Evolutionary conservation across 2,329 filamentous ascomycete species (phyloP), one percentile per base, ranked within the genome.

Genomic region (Clonostachys chloroleuca): DNA sequence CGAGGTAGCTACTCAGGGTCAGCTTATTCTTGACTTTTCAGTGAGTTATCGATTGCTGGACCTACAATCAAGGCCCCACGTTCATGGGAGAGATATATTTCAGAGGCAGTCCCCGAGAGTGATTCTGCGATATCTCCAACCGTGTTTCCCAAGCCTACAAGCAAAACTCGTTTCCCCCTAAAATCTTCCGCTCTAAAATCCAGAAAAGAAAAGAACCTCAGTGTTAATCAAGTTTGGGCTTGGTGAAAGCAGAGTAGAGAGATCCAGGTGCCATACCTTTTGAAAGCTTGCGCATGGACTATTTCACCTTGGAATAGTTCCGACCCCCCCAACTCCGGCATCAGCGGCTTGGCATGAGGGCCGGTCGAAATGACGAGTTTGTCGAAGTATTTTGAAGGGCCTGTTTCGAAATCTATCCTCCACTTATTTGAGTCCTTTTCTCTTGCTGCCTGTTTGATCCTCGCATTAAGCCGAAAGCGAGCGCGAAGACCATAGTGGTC

Each of bases 131-230:
- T 58, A 20, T 63, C 61, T 16, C 54, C 57, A 2, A 56, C 56
- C 1, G 67, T 72, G 42, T 66, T 68, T 14, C 67, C 66, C 24
- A 74, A 54, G 6, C 73, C 73, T 3, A 75, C 58, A 0, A 77
- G 57, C 1, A 76, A 47, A 3, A 76, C 68, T 10, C 58, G 69
- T 51, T 73, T 69, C 7, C 58, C 65, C 12, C 62, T 59, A 54
- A 71, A 74, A 6, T 51, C 44, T 5, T 59, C 54, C 1, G 58
- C 55, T n/a, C 59, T 48, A 24, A 18, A 24, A 40, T 24, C 24
- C 24, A 24, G 24, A 20, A 20, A 20, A 6, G 24, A 10, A 30
- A 30, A 30, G 9, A 37, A 12, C 18, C 30, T 35, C 45, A 43
- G 13, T 20, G 20, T 24, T 17, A 12, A 12, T 16, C n/a, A n/a